Evolutionary conservation across 306 rosid species (phyloP).

Genomic region (Quillaja saponaria): DNA sequence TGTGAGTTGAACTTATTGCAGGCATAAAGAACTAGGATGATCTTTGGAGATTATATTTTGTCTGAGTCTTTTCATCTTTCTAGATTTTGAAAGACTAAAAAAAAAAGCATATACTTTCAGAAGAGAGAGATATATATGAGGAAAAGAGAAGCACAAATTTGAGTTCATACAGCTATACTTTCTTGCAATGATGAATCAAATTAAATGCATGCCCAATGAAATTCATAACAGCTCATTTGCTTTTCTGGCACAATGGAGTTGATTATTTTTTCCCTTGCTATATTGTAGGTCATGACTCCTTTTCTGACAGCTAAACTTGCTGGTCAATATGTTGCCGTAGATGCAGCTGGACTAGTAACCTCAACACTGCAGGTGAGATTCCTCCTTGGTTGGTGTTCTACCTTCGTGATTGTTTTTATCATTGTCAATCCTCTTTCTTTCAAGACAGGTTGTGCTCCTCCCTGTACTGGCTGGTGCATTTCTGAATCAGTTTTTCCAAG

Average conservation of each 20-base stretch:
- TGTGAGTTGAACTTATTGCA: too few species aligned
- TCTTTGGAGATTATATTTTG: constrained; percentile 6
- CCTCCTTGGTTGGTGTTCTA: background rate
- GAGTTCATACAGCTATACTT: background rate
- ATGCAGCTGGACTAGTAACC: constrained; percentile 61
- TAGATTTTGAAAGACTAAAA: background rate
- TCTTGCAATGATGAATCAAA: too few species aligned
- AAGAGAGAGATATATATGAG: too few species aligned
- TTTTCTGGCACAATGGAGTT: background rate
- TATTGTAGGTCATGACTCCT: constrained; percentile 83
- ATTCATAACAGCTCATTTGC: background rate
- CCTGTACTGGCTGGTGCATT: constrained; percentile 82
- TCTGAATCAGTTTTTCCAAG: constrained; percentile 75
- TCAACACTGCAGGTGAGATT: constrained; percentile 70
- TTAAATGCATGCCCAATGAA: background rate
- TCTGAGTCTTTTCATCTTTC: constrained; percentile 2
- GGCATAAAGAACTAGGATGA: background rate
- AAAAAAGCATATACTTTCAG: too few species aligned
- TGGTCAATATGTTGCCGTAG: constrained; percentile 81
- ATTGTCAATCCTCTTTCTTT: constrained; percentile 18
- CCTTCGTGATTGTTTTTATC: background rate
- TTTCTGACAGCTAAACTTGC: constrained; percentile 83
- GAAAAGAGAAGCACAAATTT: background rate
- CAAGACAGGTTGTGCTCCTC: constrained; percentile 73
- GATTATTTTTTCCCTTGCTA: constrained; percentile 1